Evolutionary conservation across 345 rosid genomes (phyloP).

Genomic region (Eucalyptus marginata): DNA sequence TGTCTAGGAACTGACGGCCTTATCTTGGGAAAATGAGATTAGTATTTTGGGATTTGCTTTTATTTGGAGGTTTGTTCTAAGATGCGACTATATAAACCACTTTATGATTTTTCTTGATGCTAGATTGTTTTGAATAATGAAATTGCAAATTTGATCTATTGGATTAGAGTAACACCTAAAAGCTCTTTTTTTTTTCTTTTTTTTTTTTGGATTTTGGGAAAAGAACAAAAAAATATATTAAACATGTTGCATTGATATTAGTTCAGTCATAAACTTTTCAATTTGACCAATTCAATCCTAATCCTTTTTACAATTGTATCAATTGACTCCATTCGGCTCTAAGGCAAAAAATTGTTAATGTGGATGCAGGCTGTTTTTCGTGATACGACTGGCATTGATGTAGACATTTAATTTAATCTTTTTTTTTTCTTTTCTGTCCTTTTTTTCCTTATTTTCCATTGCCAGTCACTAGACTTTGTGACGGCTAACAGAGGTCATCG

Average conservation of each 20-base stretch:
- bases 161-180: background rate
- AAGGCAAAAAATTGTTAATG: background rate
- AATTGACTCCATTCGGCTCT: background rate
- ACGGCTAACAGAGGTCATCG: no score
- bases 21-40: background rate
- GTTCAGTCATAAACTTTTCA: accelerated
- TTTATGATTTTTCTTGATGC: background rate
- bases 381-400: accelerated
- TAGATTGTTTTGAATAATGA: background rate
- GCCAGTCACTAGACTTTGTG: no score
- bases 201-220: no score
- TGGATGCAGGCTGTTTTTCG: accelerated
- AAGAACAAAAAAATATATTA: no score
- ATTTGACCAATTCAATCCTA: no score
- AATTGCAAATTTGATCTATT: background rate
- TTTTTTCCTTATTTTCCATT: no score
- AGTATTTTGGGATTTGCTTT: background rate
- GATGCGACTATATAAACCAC: background rate
- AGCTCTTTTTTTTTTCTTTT: background rate
- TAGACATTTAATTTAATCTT: no score
- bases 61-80: background rate
- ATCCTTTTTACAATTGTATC: background rate
- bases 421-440: no score
- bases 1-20: background rate
- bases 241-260: no score